Evolutionary conservation across 495 filamentous ascomycete genomes (phyloP), one percentile per base, ranked within the genome.

Genomic region (Aspergillus cavernicola): DNA sequence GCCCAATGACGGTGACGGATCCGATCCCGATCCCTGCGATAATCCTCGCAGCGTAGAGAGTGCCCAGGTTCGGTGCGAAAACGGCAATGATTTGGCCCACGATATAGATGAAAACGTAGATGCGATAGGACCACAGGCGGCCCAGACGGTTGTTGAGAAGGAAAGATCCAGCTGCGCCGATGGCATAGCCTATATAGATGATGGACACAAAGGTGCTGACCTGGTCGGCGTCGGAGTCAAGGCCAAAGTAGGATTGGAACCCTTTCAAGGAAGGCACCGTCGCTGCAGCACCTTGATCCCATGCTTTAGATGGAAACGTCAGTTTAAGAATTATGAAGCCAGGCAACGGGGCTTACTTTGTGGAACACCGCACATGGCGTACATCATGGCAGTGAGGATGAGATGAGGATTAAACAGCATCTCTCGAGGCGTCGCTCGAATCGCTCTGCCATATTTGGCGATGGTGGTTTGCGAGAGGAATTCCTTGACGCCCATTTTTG

Each of bases 11-110:
- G 35, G 35, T 59, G 1, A 62, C 20, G 6, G 60, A 16, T 0
- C 60, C 60, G 20, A 59, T 59, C 19, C 60, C 60, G 6, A 62
- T n/a, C 0, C 60, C 60, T 6, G 29, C 40, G 15, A 62, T 54
- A 7, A 62, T 48, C 13, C 60, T 56, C 28, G 52, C 50, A 8
- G 26, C 56, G 35, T 56, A 62, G 0, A 62, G 31, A 13, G 35
- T n/a, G n/a, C n/a, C n/a, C n/a, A n/a, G n/a, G n/a, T n/a, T n/a
- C n/a, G n/a, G n/a, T n/a, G 13, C 7, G 35, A 18, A 15, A n/a
- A n/a, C 7, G 12, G 35, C n/a, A 16, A 38, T 38, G 35, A 38
- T n/a, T 16, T n/a, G 16, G 13, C 35, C 35, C 12, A 16, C 13
- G 7, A 38, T 4, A n/a, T 35, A 35, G 10, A 35, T 3, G 3